Evolutionary conservation across 768 basidiomycete species (phyloP).

Genomic region (Rickenella mellea): DNA sequence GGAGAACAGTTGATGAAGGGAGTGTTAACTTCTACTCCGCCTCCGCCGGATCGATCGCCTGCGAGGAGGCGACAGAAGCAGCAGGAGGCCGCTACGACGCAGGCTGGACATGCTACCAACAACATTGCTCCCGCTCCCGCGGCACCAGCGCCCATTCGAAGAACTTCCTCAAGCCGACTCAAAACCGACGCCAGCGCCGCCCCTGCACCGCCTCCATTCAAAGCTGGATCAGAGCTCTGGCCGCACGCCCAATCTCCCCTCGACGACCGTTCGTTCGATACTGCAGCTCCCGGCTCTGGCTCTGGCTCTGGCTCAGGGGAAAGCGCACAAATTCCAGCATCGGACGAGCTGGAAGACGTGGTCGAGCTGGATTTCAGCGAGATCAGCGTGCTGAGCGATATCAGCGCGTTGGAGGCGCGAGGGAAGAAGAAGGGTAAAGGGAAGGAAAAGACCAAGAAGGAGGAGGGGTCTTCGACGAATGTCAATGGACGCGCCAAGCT

Average conservation of each 20-base stretch:
- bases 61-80: too few species aligned
- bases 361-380: conserved; percentile 72
- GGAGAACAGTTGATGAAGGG: too few species aligned
- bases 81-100: background rate
- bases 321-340: too few species aligned
- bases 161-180: too few species aligned
- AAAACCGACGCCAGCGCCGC: too few species aligned
- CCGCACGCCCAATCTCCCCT: conserved; percentile 48
- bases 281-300: background rate
- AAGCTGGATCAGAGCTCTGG: conserved; percentile 59
- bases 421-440: conserved; percentile 21
- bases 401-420: conserved; percentile 36
- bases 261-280: conserved; percentile 25
- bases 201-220: conserved; percentile 36
- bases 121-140: background rate
- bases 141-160: background rate
- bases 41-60: too few species aligned
- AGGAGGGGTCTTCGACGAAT: conserved; percentile 9
- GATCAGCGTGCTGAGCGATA: conserved; percentile 63
- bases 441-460: conserved; percentile 17
- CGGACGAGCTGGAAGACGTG: conserved; percentile 46
- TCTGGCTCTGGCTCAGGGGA: background rate
- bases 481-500: conserved; percentile 15
- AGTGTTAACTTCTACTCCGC: background rate
- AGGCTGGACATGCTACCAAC: too few species aligned